Percentiles rank a stretch among this genome's conserved stretches.
These are phyloP conservation scores for Clonostachys rosea DNA, from an alignment of 2,329 filamentous ascomycete species.

Conservation along the genomic window DNA sequence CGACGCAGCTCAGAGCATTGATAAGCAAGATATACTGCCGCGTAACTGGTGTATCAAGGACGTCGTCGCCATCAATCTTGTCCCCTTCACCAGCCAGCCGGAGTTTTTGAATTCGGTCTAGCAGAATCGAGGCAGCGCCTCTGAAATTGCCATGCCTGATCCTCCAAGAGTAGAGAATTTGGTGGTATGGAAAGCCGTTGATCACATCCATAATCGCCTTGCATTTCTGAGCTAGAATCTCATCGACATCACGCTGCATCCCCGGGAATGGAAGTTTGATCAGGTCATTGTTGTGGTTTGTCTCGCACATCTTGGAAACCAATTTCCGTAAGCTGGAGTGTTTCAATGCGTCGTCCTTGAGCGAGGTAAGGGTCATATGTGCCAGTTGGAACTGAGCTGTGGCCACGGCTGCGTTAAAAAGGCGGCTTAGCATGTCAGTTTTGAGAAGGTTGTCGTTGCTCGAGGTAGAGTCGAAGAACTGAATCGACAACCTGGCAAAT, in stretches of 20 bases:
- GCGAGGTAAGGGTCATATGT: conserved; percentile 71
- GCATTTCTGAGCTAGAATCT: conserved; percentile 69
- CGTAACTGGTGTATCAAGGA: conserved; percentile 59
- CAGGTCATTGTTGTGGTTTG: conserved; percentile 61
- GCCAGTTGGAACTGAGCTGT: conserved; percentile 79
- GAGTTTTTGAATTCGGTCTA: conserved; percentile 61
- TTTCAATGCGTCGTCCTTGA: conserved; percentile 69
- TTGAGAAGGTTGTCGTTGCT: conserved; percentile 36
- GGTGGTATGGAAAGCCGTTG: conserved; percentile 74
- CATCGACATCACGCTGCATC: conserved; percentile 74
- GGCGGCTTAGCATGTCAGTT: conserved; percentile 72
- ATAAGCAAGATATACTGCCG: conserved; percentile 86
- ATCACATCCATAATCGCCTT: conserved; percentile 62
- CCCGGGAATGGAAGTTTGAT: conserved; percentile 75
- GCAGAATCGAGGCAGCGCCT: conserved; percentile 61
- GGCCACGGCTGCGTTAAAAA: conserved; percentile 78
- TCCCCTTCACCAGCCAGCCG: conserved; percentile 55
- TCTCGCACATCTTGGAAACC: conserved; percentile 64
- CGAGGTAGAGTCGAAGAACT: conserved; percentile 40
- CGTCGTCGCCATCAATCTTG: conserved; percentile 47
- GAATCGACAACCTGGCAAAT: conserved; percentile 72
- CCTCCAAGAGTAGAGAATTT: conserved; percentile 88
- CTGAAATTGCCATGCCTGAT: conserved; percentile 82
- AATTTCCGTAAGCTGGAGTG: conserved; percentile 67
- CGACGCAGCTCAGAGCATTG: conserved; percentile 85